Percentiles rank a stretch among this genome's conserved stretches.
phyloP scores from a whole-genome alignment of 805 yeast species.

The Scheffersomyces stipitis region DNA sequence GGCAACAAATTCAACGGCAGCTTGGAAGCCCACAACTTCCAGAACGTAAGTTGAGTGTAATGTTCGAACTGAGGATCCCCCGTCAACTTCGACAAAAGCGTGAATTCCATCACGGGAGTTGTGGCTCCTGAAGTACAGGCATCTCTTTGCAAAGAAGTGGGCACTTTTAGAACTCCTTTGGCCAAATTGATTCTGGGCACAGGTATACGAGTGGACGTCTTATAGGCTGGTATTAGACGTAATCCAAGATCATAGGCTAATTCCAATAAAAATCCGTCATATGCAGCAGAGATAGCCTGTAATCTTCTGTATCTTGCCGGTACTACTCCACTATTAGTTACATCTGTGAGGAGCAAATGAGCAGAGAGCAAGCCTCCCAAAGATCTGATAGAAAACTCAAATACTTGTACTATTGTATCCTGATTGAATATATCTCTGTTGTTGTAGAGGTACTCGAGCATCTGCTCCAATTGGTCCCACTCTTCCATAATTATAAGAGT shows the following conservation, averaged over 20 bases:
- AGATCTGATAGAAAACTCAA: slow-evolving; percentile 80
- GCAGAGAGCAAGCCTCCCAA: slow-evolving; percentile 80
- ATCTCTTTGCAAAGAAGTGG: slow-evolving; percentile 49
- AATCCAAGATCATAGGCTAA: slow-evolving; percentile 77
- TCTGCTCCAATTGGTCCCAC: slow-evolving; percentile 47
- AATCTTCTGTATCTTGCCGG: slow-evolving; percentile 33
- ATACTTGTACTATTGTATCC: slow-evolving; percentile 79
- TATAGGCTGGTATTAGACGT: slow-evolving; percentile 68
- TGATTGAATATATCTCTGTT: slow-evolving; percentile 52
- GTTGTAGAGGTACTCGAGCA: slow-evolving; percentile 27
- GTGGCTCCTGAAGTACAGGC: slow-evolving; percentile 90
- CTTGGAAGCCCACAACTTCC: slow-evolving; percentile 68
- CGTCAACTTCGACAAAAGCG: slow-evolving; percentile 71
- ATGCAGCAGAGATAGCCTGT: slow-evolving; percentile 29
- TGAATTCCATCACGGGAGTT: slow-evolving; percentile 77
- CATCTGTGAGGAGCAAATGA: slow-evolving; percentile 52
- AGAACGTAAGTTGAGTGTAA: slow-evolving; percentile 60
- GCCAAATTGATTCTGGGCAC: slow-evolving; percentile 74
- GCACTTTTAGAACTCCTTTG: slow-evolving; percentile 49
- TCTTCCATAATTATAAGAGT: slow-evolving; percentile 74
- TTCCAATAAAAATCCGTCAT: slow-evolving; percentile 70
- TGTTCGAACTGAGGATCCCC: slow-evolving; percentile 70
- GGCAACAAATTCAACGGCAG: slow-evolving; percentile 67
- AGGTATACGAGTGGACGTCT: slow-evolving; percentile 65
- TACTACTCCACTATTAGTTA: slow-evolving; percentile 7